Percentiles rank a stretch among this genome's conserved stretches.
phyloP scores from a whole-genome alignment of 2,329 filamentous ascomycete genomes.

The Venturia effusa region DNA sequence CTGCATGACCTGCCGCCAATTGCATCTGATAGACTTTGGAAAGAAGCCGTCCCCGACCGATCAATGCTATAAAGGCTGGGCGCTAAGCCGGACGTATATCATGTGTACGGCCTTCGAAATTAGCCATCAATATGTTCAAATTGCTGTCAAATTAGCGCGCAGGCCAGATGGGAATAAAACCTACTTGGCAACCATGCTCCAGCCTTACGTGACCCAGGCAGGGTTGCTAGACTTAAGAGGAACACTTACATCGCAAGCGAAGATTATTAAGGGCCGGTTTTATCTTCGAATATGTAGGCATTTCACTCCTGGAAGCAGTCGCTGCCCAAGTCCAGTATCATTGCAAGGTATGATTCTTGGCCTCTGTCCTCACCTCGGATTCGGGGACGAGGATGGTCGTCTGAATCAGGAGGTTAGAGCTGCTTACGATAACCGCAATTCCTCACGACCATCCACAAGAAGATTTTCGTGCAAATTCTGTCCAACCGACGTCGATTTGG shows the following conservation, averaged over 20 bases:
- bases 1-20: not conserved
- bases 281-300: not conserved
- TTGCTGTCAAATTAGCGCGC: not conserved
- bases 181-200: not conserved
- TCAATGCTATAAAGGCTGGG: not conserved
- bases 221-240: not conserved
- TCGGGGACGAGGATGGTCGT: not conserved
- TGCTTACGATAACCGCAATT: not conserved
- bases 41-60: not conserved
- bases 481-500: not conserved
- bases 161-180: not conserved
- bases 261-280: not conserved
- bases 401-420: not conserved
- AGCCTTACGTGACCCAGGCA: not conserved
- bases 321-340: not conserved
- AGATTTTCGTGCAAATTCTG: not conserved
- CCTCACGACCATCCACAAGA: not conserved
- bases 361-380: not conserved
- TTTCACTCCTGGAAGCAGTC: no score
- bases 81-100: not conserved
- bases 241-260: not conserved
- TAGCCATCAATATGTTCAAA: not conserved
- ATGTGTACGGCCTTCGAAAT: not conserved
- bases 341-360: not conserved
- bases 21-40: not conserved